phyloP scores from a whole-genome alignment of 768 basidiomycete species.

The Clathrus columnatus region DNA sequence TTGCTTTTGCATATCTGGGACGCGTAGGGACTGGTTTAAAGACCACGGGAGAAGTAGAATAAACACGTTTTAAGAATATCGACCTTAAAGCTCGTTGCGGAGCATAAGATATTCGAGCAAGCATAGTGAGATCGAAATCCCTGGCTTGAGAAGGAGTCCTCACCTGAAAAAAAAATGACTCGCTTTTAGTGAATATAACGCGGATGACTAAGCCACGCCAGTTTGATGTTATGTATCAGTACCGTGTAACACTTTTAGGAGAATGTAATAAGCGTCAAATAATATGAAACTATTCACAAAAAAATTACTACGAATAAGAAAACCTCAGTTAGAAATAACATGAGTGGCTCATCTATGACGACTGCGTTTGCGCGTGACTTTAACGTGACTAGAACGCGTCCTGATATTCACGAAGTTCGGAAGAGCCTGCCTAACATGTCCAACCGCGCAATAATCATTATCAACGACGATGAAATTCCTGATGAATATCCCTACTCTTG shows the following conservation, averaged over 20 bases:
- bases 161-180: neutral
- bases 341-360: too few species aligned
- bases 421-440: too few species aligned
- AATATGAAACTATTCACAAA: too few species aligned
- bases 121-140: neutral
- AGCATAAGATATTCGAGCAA: neutral
- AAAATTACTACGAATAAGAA: too few species aligned
- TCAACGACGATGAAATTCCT: conserved; percentile 33
- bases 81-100: neutral
- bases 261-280: too few species aligned
- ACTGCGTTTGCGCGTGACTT: too few species aligned
- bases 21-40: conserved; percentile 37
- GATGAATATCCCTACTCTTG: conserved; percentile 43
- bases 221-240: too few species aligned
- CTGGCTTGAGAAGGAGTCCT: neutral
- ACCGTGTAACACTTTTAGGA: neutral
- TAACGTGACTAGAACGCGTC: too few species aligned
- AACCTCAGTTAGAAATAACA: too few species aligned
- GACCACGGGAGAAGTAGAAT: conserved; percentile 39
- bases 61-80: conserved; percentile 30
- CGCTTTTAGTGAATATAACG: neutral
- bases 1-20: conserved; percentile 57
- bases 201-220: neutral
- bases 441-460: neutral
- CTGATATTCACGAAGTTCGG: too few species aligned